Evolutionary conservation across 2,329 filamentous ascomycete genomes (phyloP).

Genomic region (Cryphonectria naterciae): DNA sequence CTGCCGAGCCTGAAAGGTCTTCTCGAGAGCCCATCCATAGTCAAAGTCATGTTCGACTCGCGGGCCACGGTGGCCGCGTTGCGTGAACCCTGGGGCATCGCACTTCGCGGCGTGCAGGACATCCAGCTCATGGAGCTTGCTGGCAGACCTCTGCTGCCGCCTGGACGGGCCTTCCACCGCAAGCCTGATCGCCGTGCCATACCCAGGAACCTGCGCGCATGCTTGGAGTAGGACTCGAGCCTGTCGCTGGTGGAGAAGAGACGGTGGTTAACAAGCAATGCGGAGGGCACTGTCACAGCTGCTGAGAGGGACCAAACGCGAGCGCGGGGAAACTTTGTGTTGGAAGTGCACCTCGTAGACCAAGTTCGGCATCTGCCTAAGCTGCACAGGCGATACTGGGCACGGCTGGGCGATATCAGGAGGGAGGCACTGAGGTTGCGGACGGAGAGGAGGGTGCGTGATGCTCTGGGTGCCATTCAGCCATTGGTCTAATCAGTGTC

Average conservation of each 20-base stretch:
- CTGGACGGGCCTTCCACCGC: slow-evolving; percentile 3
- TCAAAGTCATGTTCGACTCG: slow-evolving; percentile 10
- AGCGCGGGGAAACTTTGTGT: not conserved
- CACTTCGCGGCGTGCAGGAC: slow-evolving; percentile 10
- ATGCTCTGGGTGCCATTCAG: not conserved
- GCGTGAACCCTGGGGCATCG: not conserved
- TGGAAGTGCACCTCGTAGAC: not conserved
- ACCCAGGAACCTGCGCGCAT: slow-evolving; percentile 6
- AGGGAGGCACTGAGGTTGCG: slow-evolving; percentile 13
- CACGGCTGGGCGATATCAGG: not conserved
- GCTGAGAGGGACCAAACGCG: not conserved
- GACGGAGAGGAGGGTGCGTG: slow-evolving; percentile 12
- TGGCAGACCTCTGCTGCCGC: not conserved
- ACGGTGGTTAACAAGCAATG: slow-evolving; percentile 6
- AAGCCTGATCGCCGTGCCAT: not conserved
- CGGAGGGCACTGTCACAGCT: not conserved
- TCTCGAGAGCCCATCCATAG: slow-evolving; percentile 2
- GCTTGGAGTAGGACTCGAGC: slow-evolving; percentile 21
- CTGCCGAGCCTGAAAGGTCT: slow-evolving; percentile 15
- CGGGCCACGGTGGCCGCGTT: not conserved
- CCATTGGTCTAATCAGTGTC: not conserved
- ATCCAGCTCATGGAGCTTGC: slow-evolving; percentile 13
- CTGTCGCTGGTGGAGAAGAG: slow-evolving; percentile 17
- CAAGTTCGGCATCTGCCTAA: slow-evolving; percentile 9
- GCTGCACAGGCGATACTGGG: slow-evolving; percentile 5